phyloP scores from a whole-genome alignment of 208 protist genomes.

The Trypanosoma conorhini region DNA sequence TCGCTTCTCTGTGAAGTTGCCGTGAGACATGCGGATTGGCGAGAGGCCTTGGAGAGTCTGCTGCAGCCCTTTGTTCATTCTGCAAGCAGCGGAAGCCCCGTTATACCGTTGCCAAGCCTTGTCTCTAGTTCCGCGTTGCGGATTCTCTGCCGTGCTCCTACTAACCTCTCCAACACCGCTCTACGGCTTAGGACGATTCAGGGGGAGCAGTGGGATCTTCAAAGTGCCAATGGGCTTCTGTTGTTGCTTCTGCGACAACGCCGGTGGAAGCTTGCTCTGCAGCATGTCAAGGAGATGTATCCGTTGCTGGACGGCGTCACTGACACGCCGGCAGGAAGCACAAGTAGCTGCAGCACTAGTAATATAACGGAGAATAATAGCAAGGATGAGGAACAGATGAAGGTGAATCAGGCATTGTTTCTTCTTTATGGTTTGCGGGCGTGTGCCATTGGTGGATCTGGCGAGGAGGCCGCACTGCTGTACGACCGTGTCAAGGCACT shows the following conservation, averaged over 20 bases:
- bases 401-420: constrained; percentile 30
- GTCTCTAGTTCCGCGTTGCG: constrained; percentile 45
- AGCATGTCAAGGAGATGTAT: constrained; percentile 45
- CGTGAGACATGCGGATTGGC: constrained; percentile 48
- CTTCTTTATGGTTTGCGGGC: constrained; percentile 62
- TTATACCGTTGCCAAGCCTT: constrained; percentile 23
- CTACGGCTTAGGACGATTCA: constrained; percentile 48
- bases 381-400: neutral
- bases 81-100: constrained; percentile 11
- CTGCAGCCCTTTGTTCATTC: constrained; percentile 23
- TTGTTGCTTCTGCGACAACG: constrained; percentile 57
- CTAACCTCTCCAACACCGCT: constrained; percentile 73
- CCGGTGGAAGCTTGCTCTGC: constrained; percentile 59
- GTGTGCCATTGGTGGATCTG: constrained; percentile 62
- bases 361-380: neutral
- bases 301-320: constrained; percentile 13
- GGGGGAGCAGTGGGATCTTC: constrained; percentile 39
- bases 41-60: constrained; percentile 40
- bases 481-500: constrained; percentile 59
- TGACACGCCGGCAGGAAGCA: neutral
- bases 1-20: constrained; percentile 52
- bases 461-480: constrained; percentile 40
- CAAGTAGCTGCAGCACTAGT: neutral
- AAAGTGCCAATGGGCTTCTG: constrained; percentile 42
- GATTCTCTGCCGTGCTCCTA: constrained; percentile 43